A percentile compares a stretch with the other conserved stretches of the same genome.
These are phyloP conservation scores for Metarhizium brunneum DNA, from an alignment of 2,329 filamentous ascomycete species.

Conservation along the genomic window DNA sequence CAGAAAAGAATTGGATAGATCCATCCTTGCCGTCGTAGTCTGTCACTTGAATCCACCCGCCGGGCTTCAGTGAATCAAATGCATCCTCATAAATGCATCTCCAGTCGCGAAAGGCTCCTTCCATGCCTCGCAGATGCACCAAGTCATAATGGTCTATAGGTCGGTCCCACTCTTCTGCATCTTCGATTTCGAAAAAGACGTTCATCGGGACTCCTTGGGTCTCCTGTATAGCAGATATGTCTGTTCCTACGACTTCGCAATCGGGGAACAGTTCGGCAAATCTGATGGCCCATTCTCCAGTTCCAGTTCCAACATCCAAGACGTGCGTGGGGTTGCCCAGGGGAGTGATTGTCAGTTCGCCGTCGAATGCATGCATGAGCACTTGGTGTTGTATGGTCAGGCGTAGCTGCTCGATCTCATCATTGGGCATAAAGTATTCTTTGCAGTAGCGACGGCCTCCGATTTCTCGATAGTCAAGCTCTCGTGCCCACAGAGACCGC, in stretches of 20 bases:
- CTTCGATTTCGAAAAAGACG: conserved; percentile 50
- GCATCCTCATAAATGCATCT: conserved; percentile 42
- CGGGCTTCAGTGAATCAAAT: conserved; percentile 43
- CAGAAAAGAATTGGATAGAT: conserved; percentile 19
- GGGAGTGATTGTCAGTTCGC: conserved; percentile 33
- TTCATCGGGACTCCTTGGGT: conserved; percentile 48
- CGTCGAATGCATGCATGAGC: conserved; percentile 42
- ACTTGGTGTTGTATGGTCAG: conserved; percentile 54
- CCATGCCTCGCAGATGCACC: conserved; percentile 46
- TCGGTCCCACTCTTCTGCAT: conserved; percentile 51
- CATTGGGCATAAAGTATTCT: conserved; percentile 57
- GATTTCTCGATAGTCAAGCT: conserved; percentile 48
- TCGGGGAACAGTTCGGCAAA: conserved; percentile 44
- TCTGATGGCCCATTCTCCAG: conserved; percentile 40
- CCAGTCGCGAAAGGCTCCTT: conserved; percentile 49
- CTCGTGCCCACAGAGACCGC: conserved; percentile 37
- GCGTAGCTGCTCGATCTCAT: conserved; percentile 55
- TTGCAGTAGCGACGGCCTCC: conserved; percentile 55
- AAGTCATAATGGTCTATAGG: conserved; percentile 43
- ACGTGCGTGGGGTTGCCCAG: conserved; percentile 31
- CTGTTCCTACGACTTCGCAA: conserved; percentile 49
- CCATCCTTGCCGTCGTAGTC: conserved; percentile 41
- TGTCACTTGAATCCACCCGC: conserved; percentile 47
- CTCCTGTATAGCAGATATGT: conserved; percentile 48
- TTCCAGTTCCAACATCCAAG: conserved; percentile 51